Base-by-base conservation (phyloP, 2,329 filamentous ascomycete genomes). In the Fusarium cicatricum region DNA sequence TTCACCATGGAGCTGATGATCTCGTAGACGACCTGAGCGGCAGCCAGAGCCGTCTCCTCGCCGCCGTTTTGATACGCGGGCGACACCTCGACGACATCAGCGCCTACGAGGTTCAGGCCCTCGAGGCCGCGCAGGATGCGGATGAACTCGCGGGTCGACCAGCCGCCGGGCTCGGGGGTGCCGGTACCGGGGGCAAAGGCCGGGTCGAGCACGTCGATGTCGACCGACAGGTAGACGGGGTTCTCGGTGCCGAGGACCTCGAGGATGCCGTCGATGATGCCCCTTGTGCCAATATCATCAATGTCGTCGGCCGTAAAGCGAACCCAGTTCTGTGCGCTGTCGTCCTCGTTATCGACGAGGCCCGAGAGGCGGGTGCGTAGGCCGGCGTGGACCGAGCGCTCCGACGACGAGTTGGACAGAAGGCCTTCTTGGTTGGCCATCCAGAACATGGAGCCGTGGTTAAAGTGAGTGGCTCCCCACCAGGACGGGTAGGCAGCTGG, bases 381-480 rank as follows among this genome's bases (percentile, higher is more conserved):
- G 2, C 92, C 92, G 0, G 91, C 92, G 73, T 97, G 92, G 6
- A 95, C 90, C 0, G 85, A 90, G 26, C 80, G 78, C 78, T 95
- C 90, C 9, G 83, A 85, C 0, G 85, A 88, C 12, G 71, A 62
- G 73, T 94, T 93, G 56, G 85, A 81, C 53, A 96, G 87, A 21
- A 97, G 78, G 0, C 90, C 91, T 73, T 96, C 92, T 26, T 87
- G 86, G 42, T 88, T 87, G 6, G 92, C 92, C 64, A 94, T 84
- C 89, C 91, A 94, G 81, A 96, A 96, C 87, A 96, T 95, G 64
- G 86, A 91, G 5, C 93, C 92, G 74, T 97, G 92, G 70, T 88
- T 96, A 78, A 96, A 95, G 65, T 88, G 71, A 7, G 74, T 74
- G n/a, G 65, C 60, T 33, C 72, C 72, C 92, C 92, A 97, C 50